A percentile compares a stretch with the other conserved stretches of the same genome.
Evolutionary conservation across 192 early-diverging fungal species (phyloP).

Genomic region (Backusella sp.): DNA sequence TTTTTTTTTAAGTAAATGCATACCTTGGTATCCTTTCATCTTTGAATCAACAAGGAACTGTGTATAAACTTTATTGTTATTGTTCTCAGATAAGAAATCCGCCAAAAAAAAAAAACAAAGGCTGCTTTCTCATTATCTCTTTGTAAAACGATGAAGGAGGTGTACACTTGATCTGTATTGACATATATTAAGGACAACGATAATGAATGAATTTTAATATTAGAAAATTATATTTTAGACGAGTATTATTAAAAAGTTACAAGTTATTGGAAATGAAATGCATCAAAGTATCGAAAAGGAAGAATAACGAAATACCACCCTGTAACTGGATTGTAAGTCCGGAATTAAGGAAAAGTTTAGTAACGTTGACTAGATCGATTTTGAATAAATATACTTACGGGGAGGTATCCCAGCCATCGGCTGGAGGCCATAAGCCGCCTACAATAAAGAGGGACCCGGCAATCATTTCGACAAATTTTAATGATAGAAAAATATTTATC

Average conservation of each 20-base stretch:
- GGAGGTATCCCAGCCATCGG: no score
- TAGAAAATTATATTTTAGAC: not conserved
- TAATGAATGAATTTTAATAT: not conserved
- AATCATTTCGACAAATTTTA: no score
- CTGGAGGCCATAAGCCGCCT: no score
- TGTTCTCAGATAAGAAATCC: not conserved
- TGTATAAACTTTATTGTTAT: not conserved
- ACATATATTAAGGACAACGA: not conserved
- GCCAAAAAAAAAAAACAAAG: not conserved
- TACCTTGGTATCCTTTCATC: not conserved
- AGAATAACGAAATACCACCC: not conserved
- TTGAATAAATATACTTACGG: no score
- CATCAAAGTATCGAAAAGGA: not conserved
- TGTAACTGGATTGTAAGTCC: no score
- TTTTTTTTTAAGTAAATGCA: no score
- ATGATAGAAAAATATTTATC: no score
- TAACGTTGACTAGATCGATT: no score
- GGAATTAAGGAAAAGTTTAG: no score
- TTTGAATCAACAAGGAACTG: not conserved
- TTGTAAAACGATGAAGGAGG: not conserved
- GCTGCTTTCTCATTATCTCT: not conserved
- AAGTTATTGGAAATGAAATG: not conserved
- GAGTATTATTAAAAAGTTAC: not conserved
- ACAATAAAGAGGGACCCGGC: no score
- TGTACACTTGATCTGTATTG: not conserved